Percentiles rank a stretch among this genome's conserved stretches.
These are phyloP conservation scores for Leccinellum luteum DNA, from an alignment of 768 basidiomycete genomes.

Conservation along the genomic window DNA sequence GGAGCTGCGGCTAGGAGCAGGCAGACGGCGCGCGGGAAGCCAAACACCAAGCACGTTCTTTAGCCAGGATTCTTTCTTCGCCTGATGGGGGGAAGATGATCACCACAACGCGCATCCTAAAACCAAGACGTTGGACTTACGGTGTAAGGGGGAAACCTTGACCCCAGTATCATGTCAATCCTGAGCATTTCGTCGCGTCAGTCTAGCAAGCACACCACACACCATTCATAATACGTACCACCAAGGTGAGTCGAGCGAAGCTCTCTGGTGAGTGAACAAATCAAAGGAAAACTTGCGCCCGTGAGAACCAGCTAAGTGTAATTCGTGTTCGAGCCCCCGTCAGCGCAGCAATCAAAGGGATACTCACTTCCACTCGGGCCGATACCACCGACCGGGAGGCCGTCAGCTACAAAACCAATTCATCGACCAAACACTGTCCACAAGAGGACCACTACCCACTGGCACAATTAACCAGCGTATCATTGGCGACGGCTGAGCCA, in stretches of 20 bases:
- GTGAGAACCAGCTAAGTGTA: slow-evolving; percentile 56
- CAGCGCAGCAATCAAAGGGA: neutral
- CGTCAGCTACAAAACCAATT: slow-evolving; percentile 40
- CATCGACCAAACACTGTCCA: neutral
- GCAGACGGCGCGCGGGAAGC: slow-evolving; percentile 24
- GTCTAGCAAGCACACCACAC: neutral
- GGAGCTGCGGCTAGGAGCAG: neutral
- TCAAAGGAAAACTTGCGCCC: slow-evolving; percentile 77
- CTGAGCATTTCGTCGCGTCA: slow-evolving; percentile 10
- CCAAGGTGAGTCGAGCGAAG: slow-evolving; percentile 45
- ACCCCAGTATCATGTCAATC: slow-evolving; percentile 26
- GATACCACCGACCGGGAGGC: slow-evolving; percentile 72
- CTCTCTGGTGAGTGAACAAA: slow-evolving; percentile 71
- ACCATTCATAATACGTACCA: slow-evolving; percentile 20
- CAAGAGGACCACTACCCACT: slow-evolving; percentile 35
- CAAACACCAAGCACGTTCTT: slow-evolving; percentile 7
- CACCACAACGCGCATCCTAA: neutral
- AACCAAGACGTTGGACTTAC: slow-evolving; percentile 10
- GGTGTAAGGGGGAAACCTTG: slow-evolving; percentile 29
- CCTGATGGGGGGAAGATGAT: slow-evolving; percentile 5
- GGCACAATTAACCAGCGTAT: slow-evolving; percentile 58
- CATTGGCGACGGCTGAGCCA: slow-evolving; percentile 72
- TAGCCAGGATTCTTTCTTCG: slow-evolving; percentile 26
- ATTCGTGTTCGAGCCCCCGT: neutral
- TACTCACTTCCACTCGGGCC: slow-evolving; percentile 70